These are phyloP conservation scores for Leonotis leonurus DNA, from an alignment of 257 asterid species.

Conservation along the genomic window DNA sequence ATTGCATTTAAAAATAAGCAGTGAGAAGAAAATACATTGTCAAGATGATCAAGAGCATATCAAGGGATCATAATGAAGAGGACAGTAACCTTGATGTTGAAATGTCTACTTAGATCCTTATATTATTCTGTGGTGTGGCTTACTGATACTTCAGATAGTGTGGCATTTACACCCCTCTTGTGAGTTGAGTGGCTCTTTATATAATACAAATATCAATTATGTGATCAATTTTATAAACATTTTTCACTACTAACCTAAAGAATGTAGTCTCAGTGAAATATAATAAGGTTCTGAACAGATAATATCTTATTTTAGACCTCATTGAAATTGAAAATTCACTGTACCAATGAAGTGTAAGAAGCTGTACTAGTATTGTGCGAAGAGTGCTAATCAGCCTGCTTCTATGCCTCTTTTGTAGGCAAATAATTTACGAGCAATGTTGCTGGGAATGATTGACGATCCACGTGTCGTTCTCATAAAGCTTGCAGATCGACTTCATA, in stretches of 20 bases:
- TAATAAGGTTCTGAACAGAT: not conserved
- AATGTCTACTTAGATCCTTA: not conserved
- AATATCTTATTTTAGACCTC: not conserved
- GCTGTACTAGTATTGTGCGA: no score
- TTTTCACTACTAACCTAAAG: not conserved
- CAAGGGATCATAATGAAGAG: not conserved
- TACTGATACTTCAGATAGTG: slow-evolving; percentile 13
- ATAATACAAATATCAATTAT: no score
- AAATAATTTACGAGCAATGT: slow-evolving; percentile 87
- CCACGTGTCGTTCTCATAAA: slow-evolving; percentile 97
- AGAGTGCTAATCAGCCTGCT: no score
- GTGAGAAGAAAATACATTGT: slow-evolving; percentile 4
- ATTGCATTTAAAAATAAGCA: not conserved
- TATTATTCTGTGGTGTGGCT: not conserved
- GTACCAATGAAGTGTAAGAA: no score
- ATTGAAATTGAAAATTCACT: slow-evolving; percentile 7
- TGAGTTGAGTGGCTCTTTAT: not conserved
- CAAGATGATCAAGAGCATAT: slow-evolving; percentile 9
- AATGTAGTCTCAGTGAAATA: not conserved
- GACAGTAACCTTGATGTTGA: slow-evolving; percentile 1
- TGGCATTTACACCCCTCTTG: not conserved
- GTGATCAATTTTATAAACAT: not conserved
- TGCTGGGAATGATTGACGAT: slow-evolving; percentile 97
- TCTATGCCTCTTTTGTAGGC: slow-evolving; percentile 76
- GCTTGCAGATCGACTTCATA: slow-evolving; percentile 99